These are phyloP conservation scores for Protoeuglena noctilucae DNA, from an alignment of 139 green algal species.

Conservation along the genomic window DNA sequence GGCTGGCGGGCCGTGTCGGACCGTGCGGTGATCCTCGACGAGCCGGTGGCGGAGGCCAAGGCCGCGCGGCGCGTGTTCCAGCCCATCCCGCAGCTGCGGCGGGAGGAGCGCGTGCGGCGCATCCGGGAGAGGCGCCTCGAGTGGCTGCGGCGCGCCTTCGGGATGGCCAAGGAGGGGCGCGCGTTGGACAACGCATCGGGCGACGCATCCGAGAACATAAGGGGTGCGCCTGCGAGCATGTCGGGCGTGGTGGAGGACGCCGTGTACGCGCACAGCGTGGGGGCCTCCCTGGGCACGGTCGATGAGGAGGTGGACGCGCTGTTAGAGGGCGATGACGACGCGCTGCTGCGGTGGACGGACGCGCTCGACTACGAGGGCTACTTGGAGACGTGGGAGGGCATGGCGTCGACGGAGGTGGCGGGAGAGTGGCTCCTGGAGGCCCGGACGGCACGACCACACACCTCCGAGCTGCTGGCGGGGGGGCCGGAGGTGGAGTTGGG, in stretches of 20 bases:
- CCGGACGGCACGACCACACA: no score
- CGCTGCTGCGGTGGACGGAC: constrained; percentile 10
- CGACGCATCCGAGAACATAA: not conserved
- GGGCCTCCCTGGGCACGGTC: not conserved
- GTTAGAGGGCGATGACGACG: constrained; percentile 1
- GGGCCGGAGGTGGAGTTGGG: no score
- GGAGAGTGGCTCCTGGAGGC: not conserved
- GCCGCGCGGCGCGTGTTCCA: constrained; percentile 1
- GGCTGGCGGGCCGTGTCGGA: constrained; percentile 45
- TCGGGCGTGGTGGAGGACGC: not conserved
- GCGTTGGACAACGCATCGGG: not conserved
- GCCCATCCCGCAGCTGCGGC: constrained; percentile 1
- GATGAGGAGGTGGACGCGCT: not conserved
- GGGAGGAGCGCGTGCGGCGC: constrained; percentile 1
- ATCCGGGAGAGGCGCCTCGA: not conserved
- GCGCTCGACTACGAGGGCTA: constrained; percentile 16
- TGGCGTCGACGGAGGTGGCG: not conserved
- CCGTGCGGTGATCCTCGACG: constrained; percentile 23
- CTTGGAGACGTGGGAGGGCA: constrained; percentile 1
- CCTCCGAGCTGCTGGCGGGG: no score
- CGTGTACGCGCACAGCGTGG: not conserved
- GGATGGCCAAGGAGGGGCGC: not conserved
- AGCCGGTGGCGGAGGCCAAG: not conserved
- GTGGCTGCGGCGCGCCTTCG: constrained; percentile 9
- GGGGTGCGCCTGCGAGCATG: not conserved